Evolutionary conservation across 164 flowering plant species (phyloP), one percentile per base, ranked within the genome.

Genomic region (Vitis riparia): DNA sequence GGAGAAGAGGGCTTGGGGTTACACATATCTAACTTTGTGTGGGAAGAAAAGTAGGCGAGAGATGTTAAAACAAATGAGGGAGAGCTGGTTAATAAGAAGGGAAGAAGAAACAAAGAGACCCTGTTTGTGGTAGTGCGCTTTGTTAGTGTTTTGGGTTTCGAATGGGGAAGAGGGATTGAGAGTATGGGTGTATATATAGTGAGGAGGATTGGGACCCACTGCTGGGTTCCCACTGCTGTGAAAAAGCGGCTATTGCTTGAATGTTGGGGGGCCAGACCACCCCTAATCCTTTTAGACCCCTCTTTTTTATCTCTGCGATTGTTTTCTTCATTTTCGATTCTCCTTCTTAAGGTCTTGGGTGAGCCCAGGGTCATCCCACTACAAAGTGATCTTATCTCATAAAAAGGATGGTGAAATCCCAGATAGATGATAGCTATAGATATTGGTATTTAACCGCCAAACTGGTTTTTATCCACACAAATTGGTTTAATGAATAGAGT

Each of bases 1-100:
- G 83, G 79, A 55, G 91, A 79, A 55, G 93, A 73, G 17, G 91
- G 81, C 27, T 79, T 83, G 65, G 83, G 76, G 66, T 84, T 89
- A 77, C 92, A 88, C 95, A 92, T 92, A 64, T 65, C 55, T 37
- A 66, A 8, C 58, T 53, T 32, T 16, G 61, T 37, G 32, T 3
- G 64, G 7, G 16, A 2, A 8, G 15, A 3, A 53, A 30, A 51
- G 48, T 51, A 32, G 53, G 27, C 8, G 51, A 53, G 59, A 19
- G 29, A 19, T 19, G 23, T 19, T 19, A 19, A 19, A 19, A 19
- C 23, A 19, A 19, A 19, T 19, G 23, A 19, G 23, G 23, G 23
- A 53, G 27, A 23, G 27, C 27, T 23, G 55, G 29, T 29, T 17
- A 29, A 10, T 12, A 16, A 55, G 58, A 44, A 60, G 47, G 2